These are phyloP conservation scores for Talaromyces liani DNA, from an alignment of 495 filamentous ascomycete genomes.

Conservation along the genomic window DNA sequence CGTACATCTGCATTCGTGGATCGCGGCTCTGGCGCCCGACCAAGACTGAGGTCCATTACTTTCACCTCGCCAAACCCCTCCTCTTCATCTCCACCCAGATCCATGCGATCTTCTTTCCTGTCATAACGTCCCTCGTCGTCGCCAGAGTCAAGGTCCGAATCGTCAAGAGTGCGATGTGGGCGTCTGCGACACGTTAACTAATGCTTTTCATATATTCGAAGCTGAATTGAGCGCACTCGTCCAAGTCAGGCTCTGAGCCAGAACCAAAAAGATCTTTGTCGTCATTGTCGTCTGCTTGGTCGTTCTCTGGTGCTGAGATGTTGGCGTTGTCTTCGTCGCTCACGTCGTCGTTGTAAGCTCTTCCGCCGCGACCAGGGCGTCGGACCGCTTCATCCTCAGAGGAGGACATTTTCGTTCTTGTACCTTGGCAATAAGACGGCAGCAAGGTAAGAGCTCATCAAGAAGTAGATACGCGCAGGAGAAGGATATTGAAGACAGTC, in stretches of 20 bases:
- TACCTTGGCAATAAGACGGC: background rate
- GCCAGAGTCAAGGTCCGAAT: conserved; percentile 76
- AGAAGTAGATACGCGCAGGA: background rate
- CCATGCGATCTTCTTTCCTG: conserved; percentile 36
- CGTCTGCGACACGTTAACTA: conserved; percentile 33
- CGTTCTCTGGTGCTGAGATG: background rate
- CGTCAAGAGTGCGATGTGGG: conserved; percentile 51
- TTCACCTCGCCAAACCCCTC: conserved; percentile 46
- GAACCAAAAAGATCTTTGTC: conserved; percentile 64
- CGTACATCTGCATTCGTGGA: conserved; percentile 59
- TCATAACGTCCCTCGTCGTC: conserved; percentile 57
- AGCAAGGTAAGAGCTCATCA: background rate
- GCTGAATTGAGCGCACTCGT: conserved; percentile 24
- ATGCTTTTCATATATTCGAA: conserved; percentile 35
- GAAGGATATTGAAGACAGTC: too few relatives aligned
- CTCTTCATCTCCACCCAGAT: conserved; percentile 37
- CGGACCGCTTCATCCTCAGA: conserved; percentile 37
- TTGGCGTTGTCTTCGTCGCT: conserved; percentile 36
- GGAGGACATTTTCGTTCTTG: conserved; percentile 25
- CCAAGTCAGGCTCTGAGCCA: conserved; percentile 33
- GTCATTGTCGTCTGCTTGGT: conserved; percentile 19
- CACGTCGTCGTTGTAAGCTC: conserved; percentile 28
- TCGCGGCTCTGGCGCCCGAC: conserved; percentile 61
- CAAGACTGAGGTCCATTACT: conserved; percentile 52
- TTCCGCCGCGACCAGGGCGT: conserved; percentile 27